These are phyloP conservation scores for Lupinus albus DNA, from an alignment of 306 rosid genomes.

Conservation along the genomic window DNA sequence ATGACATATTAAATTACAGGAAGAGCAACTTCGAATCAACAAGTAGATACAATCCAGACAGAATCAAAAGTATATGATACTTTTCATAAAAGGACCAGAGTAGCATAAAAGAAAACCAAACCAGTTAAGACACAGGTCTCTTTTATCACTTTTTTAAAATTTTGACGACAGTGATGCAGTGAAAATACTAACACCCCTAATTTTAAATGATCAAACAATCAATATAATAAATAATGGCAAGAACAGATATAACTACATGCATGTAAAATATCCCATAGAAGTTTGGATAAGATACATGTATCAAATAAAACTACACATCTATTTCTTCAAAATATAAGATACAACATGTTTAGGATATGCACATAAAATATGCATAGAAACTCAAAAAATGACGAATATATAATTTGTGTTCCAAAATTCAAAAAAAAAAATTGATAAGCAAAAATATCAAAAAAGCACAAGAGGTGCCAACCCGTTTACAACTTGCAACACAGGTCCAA, in stretches of 20 bases:
- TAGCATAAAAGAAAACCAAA: conserved; percentile 25
- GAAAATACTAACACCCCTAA: conserved; percentile 5
- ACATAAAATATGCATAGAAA: no score
- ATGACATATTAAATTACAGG: conserved; percentile 16
- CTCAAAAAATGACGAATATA: no score
- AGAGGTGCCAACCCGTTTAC: no score
- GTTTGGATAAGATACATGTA: no score
- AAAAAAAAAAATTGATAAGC: no score
- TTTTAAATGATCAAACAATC: background rate
- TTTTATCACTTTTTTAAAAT: conserved; percentile 14
- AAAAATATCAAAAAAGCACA: no score
- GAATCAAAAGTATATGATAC: conserved; percentile 14
- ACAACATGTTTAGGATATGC: no score
- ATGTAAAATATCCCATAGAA: no score
- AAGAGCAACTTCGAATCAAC: conserved; percentile 11
- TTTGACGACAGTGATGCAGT: background rate
- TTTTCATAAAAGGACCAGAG: conserved; percentile 15
- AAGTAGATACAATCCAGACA: background rate
- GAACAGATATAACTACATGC: conserved; percentile 3
- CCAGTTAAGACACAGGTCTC: background rate
- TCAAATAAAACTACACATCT: no score
- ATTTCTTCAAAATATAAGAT: no score
- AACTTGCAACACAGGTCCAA: no score
- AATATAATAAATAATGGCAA: background rate
- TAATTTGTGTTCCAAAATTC: no score